Base-by-base conservation (phyloP, 345 rosid species). In the Sonneratia caseolaris region DNA sequence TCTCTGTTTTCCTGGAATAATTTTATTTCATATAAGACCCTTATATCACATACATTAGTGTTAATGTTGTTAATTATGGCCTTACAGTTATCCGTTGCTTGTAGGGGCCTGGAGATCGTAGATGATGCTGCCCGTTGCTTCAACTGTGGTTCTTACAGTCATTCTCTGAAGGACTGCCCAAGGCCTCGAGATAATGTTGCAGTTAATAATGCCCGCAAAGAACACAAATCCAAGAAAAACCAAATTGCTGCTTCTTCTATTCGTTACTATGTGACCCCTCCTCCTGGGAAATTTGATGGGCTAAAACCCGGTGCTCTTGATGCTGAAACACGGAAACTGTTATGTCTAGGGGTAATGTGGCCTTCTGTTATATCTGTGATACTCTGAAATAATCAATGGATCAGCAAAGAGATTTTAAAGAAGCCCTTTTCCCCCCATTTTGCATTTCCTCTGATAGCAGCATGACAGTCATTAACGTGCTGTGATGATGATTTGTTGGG, bases 111-210 rank as follows among this genome's bases (percentile, higher is more conserved):
- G 81, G 88, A 82, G 91, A 87, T 92, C 75, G n/a, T 83, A 45
- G 92, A 73, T 40, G 91, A 85, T 73, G 89, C 96, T 76, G 73
- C 87, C 64, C 96, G 98, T 16, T 92, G 99, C 83, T 95, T 92
- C 84, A 95, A 95, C 69, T 95, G 99, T 72, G 91, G 97, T 68
- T 83, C 93, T 14, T 96, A 96, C 77, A 88, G 79, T 81, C 99
- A 96, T 89, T 75, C 98, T 61, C 13, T 96, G 70, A 92, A 78
- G 82, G 94, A 92, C 66, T 96, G 99, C 79, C 85, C 84, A 71
- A 92, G 86, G 81, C 99, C 99, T 70, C 91, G 91, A 56, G 86
- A 96, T 69, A 85, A 80, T 81, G 81, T 67, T 73, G 98, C 98
- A 12, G 93, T 96, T 70, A 91, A 64, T 79, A 82, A 70, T 83